phyloP scores from a whole-genome alignment of 1,284 basidiomycete genomes.

The Malassezia sympodialis region DNA sequence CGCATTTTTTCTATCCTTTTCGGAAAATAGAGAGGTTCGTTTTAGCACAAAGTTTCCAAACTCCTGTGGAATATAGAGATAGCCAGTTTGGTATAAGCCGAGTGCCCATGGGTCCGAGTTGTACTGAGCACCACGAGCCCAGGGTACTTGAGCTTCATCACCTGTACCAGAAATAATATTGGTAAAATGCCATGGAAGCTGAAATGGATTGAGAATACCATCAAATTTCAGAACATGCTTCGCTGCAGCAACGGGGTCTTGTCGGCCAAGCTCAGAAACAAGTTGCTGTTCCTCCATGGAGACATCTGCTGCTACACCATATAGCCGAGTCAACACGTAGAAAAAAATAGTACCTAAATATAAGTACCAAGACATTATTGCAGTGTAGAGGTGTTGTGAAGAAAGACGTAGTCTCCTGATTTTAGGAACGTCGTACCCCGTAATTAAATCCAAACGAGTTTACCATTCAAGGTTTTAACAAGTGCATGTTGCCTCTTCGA shows the following conservation, averaged over 20 bases:
- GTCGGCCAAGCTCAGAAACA: neutral
- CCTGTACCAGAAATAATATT: slow-evolving; percentile 12
- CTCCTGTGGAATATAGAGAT: slow-evolving; percentile 23
- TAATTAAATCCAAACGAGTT: too few species aligned
- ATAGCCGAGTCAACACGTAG: neutral
- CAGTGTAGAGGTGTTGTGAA: neutral
- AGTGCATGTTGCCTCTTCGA: too few species aligned
- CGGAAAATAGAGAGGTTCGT: slow-evolving; percentile 19
- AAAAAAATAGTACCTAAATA: neutral
- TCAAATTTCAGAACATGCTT: slow-evolving; percentile 22
- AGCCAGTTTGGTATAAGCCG: slow-evolving; percentile 50
- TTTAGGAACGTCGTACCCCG: neutral
- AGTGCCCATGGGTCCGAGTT: slow-evolving; percentile 23
- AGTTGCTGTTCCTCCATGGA: neutral
- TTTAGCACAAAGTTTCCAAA: slow-evolving; percentile 32
- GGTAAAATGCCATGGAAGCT: slow-evolving; percentile 15
- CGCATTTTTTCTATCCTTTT: neutral
- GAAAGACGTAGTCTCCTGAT: neutral
- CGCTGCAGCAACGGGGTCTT: slow-evolving; percentile 33
- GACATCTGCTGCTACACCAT: neutral
- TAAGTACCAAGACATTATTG: neutral
- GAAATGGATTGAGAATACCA: slow-evolving; percentile 21
- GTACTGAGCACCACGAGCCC: slow-evolving; percentile 25
- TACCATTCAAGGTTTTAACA: too few species aligned
- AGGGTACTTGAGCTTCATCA: slow-evolving; percentile 25